Conservation (phyloP, 768 basidiomycete species). For the Lenzites betulinus region DNA sequence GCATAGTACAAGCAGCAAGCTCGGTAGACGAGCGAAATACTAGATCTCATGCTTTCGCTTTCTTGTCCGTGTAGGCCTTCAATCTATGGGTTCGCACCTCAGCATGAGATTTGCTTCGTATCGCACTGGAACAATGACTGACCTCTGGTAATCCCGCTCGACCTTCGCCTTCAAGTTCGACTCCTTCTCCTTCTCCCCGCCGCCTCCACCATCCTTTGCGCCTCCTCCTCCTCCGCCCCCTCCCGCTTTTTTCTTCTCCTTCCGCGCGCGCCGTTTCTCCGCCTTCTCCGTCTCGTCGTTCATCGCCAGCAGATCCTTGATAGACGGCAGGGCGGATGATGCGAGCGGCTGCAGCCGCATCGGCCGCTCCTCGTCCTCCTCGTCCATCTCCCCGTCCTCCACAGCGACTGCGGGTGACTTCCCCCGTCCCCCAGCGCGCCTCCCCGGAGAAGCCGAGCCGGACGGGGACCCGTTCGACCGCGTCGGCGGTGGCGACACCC, state of each 20-base stretch:
- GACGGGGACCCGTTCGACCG: background rate
- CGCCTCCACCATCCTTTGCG: conserved; percentile 31
- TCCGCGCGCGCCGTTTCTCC: conserved; percentile 71
- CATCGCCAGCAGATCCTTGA: conserved; percentile 79
- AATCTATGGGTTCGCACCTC: conserved; percentile 18
- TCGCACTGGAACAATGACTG: conserved; percentile 22
- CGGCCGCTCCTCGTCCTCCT: conserved; percentile 45
- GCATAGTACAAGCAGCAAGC: too few relatives aligned
- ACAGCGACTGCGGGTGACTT: conserved; percentile 13
- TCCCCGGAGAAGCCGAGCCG: conserved; percentile 5
- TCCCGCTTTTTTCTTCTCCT: conserved; percentile 59
- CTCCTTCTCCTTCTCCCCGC: too few relatives aligned
- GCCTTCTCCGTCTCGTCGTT: conserved; percentile 65
- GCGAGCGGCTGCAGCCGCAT: conserved; percentile 71
- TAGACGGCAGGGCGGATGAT: conserved; percentile 81
- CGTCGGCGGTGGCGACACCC: conserved; percentile 10
- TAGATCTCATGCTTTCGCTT: conserved; percentile 13
- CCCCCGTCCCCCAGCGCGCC: background rate
- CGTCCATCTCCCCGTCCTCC: conserved; percentile 44
- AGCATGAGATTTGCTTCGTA: background rate
- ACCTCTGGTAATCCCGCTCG: conserved; percentile 62
- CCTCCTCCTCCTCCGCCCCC: conserved; percentile 48
- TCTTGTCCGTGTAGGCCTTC: conserved; percentile 37
- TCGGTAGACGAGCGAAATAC: too few relatives aligned
- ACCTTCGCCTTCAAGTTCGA: conserved; percentile 48